Percentiles rank a stretch among this genome's conserved stretches.
phyloP scores from a whole-genome alignment of 306 rosid genomes.

The Begonia fuchsioides region DNA sequence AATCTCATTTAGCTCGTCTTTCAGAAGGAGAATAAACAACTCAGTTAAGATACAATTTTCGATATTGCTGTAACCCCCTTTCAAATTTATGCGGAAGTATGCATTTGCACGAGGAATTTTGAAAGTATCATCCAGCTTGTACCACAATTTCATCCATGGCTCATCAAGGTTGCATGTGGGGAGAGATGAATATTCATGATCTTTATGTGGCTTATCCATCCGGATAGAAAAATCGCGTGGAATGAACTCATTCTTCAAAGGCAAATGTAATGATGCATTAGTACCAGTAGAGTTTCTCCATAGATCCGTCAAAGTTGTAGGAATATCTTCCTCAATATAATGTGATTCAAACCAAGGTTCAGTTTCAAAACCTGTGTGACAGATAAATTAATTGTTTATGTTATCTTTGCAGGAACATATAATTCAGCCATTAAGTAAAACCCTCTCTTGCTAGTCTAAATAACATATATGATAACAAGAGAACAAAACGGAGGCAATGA shows the following conservation, averaged over 20 bases:
- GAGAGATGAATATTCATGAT: slow-evolving; percentile 24
- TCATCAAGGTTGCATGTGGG: slow-evolving; percentile 77
- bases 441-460: too few relatives aligned
- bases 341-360: slow-evolving; percentile 96
- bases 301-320: slow-evolving; percentile 45
- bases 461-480: slow-evolving; percentile 3
- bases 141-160: slow-evolving; percentile 79
- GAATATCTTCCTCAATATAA: slow-evolving; percentile 58
- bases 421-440: too few relatives aligned
- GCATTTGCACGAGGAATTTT: slow-evolving; percentile 90
- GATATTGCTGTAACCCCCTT: slow-evolving; percentile 52
- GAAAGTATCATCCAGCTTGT: slow-evolving; percentile 65
- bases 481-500: too few relatives aligned
- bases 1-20: slow-evolving; percentile 78
- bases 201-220: slow-evolving; percentile 19
- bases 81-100: slow-evolving; percentile 75
- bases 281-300: slow-evolving; percentile 76
- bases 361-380: slow-evolving; percentile 37
- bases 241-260: slow-evolving; percentile 81
- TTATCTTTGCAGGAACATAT: too few relatives aligned
- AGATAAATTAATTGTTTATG: not conserved
- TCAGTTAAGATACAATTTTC: slow-evolving; percentile 60
- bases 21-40: slow-evolving; percentile 65
- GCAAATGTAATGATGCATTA: slow-evolving; percentile 68
- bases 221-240: slow-evolving; percentile 78